Conservation (phyloP, 1,139 yeast species). For the Diutina pseudorugosa region DNA sequence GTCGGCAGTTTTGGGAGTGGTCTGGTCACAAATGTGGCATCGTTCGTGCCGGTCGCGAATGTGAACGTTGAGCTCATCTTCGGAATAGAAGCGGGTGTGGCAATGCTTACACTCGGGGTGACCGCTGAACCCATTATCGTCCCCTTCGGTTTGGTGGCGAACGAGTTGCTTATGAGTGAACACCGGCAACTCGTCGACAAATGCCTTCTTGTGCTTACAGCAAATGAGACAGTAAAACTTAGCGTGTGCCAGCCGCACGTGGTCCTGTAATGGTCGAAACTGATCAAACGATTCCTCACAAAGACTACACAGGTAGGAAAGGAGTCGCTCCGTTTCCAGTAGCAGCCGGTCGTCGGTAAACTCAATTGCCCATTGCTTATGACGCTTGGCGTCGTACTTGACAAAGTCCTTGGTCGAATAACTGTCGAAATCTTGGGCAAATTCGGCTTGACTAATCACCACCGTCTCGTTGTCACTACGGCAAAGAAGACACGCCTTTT, state of each 20-base stretch:
- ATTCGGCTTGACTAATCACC: conserved; percentile 21
- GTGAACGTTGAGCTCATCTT: conserved; percentile 76
- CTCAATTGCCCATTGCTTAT: conserved; percentile 35
- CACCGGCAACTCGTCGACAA: conserved; percentile 56
- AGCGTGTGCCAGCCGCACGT: conserved; percentile 50
- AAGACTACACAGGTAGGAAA: conserved; percentile 47
- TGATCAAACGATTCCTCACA: conserved; percentile 31
- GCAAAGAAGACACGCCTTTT: conserved; percentile 71
- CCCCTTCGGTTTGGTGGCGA: conserved; percentile 62
- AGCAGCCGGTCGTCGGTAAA: conserved; percentile 43
- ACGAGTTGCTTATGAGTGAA: conserved; percentile 53
- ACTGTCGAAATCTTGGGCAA: conserved; percentile 22
- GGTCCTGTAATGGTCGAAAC: conserved; percentile 53
- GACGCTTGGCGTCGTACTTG: conserved; percentile 17
- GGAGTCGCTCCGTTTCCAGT: conserved; percentile 17
- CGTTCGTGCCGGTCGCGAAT: conserved; percentile 78
- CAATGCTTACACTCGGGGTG: conserved; percentile 90
- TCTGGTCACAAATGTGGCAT: conserved; percentile 80
- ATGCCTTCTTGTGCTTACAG: conserved; percentile 61
- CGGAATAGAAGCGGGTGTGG: conserved; percentile 67
- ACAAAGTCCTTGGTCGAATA: conserved; percentile 27
- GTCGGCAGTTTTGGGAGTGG: conserved; percentile 52
- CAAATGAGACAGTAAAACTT: conserved; percentile 65
- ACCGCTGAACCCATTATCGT: conserved; percentile 63
- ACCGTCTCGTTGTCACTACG: conserved; percentile 53